phyloP scores from a whole-genome alignment of 768 basidiomycete species.

The Strobilomyces confusus region DNA sequence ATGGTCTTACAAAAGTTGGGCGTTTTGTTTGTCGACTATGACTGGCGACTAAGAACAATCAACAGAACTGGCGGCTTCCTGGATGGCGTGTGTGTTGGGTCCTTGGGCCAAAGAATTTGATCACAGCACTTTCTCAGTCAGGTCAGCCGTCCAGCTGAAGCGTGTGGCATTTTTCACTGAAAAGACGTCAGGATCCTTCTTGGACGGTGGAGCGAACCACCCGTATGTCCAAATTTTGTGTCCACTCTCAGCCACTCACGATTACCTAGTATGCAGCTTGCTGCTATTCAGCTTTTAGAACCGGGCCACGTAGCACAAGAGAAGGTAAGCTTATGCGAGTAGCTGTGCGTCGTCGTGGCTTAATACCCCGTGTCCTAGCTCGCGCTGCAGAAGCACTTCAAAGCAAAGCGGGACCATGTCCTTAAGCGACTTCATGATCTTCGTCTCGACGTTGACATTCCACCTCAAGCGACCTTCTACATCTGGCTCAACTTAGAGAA shows the following conservation, averaged over 20 bases:
- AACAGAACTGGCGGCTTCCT: constrained; percentile 89
- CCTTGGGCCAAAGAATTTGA: constrained; percentile 81
- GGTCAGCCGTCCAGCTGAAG: constrained; percentile 35
- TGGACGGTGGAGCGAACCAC: constrained; percentile 94
- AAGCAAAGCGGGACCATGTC: constrained; percentile 86
- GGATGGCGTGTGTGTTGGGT: constrained; percentile 97
- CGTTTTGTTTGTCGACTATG: not conserved
- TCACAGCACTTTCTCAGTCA: constrained; percentile 89
- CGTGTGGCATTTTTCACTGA: not conserved
- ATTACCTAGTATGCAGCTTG: constrained; percentile 67
- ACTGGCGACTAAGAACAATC: constrained; percentile 10
- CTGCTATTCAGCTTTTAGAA: constrained; percentile 80
- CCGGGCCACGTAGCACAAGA: constrained; percentile 64
- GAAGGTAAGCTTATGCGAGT: constrained; percentile 41
- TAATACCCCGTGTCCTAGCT: constrained; percentile 36
- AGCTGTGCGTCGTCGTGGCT: not conserved
- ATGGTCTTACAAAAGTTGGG: constrained; percentile 84
- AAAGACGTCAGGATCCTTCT: constrained; percentile 59
- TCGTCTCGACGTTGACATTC: constrained; percentile 71
- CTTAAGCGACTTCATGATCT: constrained; percentile 75
- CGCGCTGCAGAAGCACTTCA: constrained; percentile 88
- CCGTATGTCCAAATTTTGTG: constrained; percentile 49
- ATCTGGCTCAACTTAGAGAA: constrained; percentile 87
- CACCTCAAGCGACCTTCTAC: constrained; percentile 85
- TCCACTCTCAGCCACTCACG: not conserved